Conservation (phyloP, 495 filamentous ascomycete genomes). For the Tuber aestivum region DNA sequence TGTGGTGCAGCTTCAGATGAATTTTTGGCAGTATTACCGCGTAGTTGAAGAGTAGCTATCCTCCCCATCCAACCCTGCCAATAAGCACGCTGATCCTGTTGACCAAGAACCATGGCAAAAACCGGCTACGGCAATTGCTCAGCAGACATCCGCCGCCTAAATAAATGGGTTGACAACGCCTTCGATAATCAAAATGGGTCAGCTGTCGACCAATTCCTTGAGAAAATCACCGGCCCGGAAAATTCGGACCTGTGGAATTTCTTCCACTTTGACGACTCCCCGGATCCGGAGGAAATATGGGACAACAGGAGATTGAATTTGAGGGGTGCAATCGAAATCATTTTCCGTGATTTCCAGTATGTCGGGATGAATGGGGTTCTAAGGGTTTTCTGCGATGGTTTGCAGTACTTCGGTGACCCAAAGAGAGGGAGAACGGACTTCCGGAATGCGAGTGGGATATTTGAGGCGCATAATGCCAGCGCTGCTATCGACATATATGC, state of each 20-base stretch:
- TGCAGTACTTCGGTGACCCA: constrained; percentile 8
- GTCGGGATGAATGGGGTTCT: constrained; percentile 24
- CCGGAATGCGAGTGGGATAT: constrained; percentile 10
- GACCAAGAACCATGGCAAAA: constrained; percentile 2
- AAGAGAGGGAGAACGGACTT: not conserved
- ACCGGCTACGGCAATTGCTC: constrained; percentile 28
- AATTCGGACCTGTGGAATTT: constrained; percentile 16
- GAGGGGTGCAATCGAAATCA: constrained; percentile 6
- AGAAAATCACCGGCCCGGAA: constrained; percentile 3
- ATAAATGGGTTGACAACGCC: constrained; percentile 12
- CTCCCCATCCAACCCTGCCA: not conserved
- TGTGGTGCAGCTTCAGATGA: constrained; percentile 23
- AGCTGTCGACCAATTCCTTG: constrained; percentile 16
- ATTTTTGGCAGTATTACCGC: constrained; percentile 30
- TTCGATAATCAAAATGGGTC: constrained; percentile 15
- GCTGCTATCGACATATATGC: constrained; percentile 14
- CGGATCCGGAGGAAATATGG: constrained; percentile 12
- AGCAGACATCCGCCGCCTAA: constrained; percentile 18
- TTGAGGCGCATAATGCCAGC: not conserved
- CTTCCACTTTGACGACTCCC: constrained; percentile 24
- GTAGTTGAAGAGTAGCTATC: constrained; percentile 17
- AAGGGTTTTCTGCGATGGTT: constrained; percentile 14
- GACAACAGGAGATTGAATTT: constrained; percentile 20
- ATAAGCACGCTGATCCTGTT: not conserved
- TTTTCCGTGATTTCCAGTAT: constrained; percentile 33